phyloP scores from a whole-genome alignment of 164 flowering plant genomes.

The Umbilicus rupestris region DNA sequence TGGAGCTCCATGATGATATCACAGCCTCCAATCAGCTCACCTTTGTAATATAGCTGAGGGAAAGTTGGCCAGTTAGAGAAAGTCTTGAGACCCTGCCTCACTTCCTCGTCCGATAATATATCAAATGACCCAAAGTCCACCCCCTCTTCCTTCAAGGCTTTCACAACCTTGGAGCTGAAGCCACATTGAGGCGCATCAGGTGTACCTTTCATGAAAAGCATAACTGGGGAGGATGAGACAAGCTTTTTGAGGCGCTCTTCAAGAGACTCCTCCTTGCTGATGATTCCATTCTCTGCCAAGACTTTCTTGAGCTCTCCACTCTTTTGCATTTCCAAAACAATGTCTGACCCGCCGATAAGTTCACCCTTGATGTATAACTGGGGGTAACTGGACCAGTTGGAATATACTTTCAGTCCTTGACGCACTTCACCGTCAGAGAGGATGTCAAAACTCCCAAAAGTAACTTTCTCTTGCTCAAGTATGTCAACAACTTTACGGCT shows the following conservation, averaged over 20 bases:
- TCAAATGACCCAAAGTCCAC: constrained; percentile 72
- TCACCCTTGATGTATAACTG: constrained; percentile 82
- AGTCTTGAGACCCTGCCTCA: constrained; percentile 71
- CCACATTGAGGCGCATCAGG: constrained; percentile 90
- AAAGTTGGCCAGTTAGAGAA: constrained; percentile 96
- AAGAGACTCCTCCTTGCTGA: constrained; percentile 29
- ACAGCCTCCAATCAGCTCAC: constrained; percentile 89
- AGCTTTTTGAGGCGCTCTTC: constrained; percentile 61
- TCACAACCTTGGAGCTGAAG: constrained; percentile 84
- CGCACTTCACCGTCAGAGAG: constrained; percentile 84
- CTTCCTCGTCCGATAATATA: constrained; percentile 70
- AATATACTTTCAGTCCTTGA: constrained; percentile 80
- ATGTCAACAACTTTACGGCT: constrained; percentile 86
- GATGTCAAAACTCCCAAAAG: constrained; percentile 63
- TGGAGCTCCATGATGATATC: constrained; percentile 77
- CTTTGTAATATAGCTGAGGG: constrained; percentile 81
- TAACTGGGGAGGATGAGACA: constrained; percentile 48
- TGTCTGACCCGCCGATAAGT: constrained; percentile 91
- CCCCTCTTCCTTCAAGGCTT: constrained; percentile 61
- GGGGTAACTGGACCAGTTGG: constrained; percentile 97
- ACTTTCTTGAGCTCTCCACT: constrained; percentile 72
- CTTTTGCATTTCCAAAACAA: constrained; percentile 87
- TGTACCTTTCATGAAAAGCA: constrained; percentile 94
- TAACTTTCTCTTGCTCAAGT: constrained; percentile 62
- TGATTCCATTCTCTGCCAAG: constrained; percentile 56